Evolutionary conservation across 768 basidiomycete species (phyloP).

Genomic region (Sarcodon aspratus): DNA sequence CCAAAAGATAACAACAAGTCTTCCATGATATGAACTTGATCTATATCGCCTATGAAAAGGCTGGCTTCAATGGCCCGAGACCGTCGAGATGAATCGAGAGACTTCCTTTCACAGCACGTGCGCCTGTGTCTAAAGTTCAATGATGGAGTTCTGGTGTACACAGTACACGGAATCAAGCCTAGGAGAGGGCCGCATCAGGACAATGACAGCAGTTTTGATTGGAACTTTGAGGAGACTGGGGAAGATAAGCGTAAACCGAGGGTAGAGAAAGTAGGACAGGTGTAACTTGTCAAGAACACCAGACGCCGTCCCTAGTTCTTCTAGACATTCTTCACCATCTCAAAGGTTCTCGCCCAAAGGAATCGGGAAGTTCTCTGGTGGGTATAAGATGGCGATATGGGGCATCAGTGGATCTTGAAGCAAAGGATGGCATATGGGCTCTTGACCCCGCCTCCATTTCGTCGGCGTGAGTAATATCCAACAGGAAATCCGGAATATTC

Average conservation of each 20-base stretch:
- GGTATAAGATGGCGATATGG: too few relatives aligned
- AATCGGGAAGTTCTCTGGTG: too few relatives aligned
- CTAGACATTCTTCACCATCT: too few relatives aligned
- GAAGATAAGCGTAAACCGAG: conserved; percentile 39
- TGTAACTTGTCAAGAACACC: conserved; percentile 38
- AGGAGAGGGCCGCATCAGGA: conserved; percentile 10
- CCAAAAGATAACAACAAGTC: too few relatives aligned
- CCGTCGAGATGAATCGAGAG: conserved; percentile 54
- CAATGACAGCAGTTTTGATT: conserved; percentile 26
- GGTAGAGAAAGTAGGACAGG: conserved; percentile 25
- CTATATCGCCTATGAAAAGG: conserved; percentile 49
- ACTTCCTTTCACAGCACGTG: conserved; percentile 71
- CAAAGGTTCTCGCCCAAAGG: too few relatives aligned
- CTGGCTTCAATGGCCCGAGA: conserved; percentile 29
- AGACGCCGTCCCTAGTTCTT: neutral
- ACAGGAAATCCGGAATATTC: too few relatives aligned
- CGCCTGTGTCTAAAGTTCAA: conserved; percentile 55
- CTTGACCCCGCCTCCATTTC: too few relatives aligned
- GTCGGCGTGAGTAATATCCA: too few relatives aligned
- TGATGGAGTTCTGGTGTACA: conserved; percentile 47
- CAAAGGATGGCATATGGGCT: too few relatives aligned
- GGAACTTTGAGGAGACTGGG: conserved; percentile 77
- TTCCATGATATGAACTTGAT: too few relatives aligned
- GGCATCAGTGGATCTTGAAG: too few relatives aligned
- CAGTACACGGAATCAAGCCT: conserved; percentile 56